phyloP scores from a whole-genome alignment of 2,329 filamentous ascomycete genomes.

The Talaromyces pinophilus region DNA sequence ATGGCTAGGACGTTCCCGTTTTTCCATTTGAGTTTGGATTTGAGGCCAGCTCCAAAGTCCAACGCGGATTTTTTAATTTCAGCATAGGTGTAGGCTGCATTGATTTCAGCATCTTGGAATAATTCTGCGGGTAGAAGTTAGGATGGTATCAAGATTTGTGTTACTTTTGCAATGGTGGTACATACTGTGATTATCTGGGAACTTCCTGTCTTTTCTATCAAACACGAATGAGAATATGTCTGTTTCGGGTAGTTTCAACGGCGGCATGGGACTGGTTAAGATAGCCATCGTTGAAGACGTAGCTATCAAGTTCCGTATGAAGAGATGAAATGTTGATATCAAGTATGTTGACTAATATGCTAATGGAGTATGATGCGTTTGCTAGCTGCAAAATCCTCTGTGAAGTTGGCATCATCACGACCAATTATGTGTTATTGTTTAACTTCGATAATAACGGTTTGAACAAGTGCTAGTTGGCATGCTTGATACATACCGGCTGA shows the following conservation, averaged over 20 bases:
- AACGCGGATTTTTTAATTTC: not conserved
- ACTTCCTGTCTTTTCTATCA: not conserved
- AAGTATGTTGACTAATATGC: not conserved
- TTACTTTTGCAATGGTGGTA: not conserved
- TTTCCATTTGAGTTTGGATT: not conserved
- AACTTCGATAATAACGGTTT: not conserved
- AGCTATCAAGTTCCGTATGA: too few species aligned
- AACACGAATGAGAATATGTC: constrained; percentile 1
- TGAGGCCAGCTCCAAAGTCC: not conserved
- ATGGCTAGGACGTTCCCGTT: not conserved
- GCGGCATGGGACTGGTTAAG: not conserved
- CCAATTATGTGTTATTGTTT: not conserved
- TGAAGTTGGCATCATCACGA: not conserved
- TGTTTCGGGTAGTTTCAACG: not conserved
- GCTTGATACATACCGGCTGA: not conserved
- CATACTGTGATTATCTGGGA: not conserved
- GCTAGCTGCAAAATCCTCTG: not conserved
- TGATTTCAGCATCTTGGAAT: not conserved
- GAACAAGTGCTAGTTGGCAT: not conserved
- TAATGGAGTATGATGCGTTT: not conserved
- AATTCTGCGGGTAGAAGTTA: not conserved
- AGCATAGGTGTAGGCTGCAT: not conserved
- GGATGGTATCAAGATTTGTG: not conserved
- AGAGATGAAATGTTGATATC: not conserved
- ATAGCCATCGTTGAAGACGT: not conserved